Evolutionary conservation across 495 filamentous ascomycete genomes (phyloP), one percentile per base, ranked within the genome.

Genomic region (Neurospora sp.): DNA sequence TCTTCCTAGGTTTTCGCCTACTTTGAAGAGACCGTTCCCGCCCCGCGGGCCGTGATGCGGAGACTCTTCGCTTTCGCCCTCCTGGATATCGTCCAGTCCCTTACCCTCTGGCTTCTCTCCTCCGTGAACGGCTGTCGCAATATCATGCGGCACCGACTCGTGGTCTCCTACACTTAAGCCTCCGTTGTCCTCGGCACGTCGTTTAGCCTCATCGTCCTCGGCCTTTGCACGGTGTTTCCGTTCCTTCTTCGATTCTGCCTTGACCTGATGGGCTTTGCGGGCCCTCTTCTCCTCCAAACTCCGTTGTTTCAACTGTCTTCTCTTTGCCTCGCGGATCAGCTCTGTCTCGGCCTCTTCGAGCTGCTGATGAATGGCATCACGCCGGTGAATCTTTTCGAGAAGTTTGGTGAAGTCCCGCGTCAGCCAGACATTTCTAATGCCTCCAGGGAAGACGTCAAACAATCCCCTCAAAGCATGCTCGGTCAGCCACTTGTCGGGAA

Each of bases 401-500:
- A 99, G 88, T 37, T 92, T 90, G 71, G 96, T 93, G 73, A 92
- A 95, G 78, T 98, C 93, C 31, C 96, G 90, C 71, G 97, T 98
- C 74, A 98, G 91, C 93, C 94, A 99, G 41, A 98, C 94, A 80
- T 98, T 98, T 71, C 94, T 89, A 79, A 99, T 90, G 69, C 96
- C 96, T 54, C 96, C 96, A 4, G 96, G 96, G 77, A 97, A 99
- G 8, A 98, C 94, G 81, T 99, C 96, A 77, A 96, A 99, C n/a
- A 99, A 85, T 0, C 88, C 90, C 54, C 90, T 87, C 14, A 99
- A 85, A 11, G 93, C 92, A 70, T 97, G 89, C 59, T 92, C 85
- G 35, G 87, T 92, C 14, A 97, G 88, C 95, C 95, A 98, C 78
- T 93, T 93, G 39, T 88, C 85, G 20, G 96, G 96, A 73, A 99